phyloP scores from a whole-genome alignment of 2,329 filamentous ascomycete species.

The Tolypocladium ovalisporum region DNA sequence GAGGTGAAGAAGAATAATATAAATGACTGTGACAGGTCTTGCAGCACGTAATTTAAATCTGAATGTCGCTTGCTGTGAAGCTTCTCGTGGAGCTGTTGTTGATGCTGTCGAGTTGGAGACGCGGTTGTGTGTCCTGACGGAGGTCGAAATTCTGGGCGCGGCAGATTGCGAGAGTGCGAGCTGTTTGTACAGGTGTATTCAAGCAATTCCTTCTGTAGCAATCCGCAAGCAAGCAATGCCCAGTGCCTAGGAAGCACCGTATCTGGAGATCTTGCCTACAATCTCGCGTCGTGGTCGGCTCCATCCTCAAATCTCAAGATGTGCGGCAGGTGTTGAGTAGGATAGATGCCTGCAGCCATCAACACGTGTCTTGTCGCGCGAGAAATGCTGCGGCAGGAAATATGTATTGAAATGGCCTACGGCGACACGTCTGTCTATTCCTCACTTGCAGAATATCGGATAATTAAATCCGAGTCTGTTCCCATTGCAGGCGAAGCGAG shows the following conservation, averaged over 20 bases:
- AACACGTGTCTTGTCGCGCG: background rate
- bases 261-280: background rate
- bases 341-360: background rate
- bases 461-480: background rate
- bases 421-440: background rate
- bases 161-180: too few relatives aligned
- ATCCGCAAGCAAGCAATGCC: background rate
- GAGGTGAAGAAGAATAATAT: slow-evolving; percentile 40
- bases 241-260: background rate
- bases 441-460: too few relatives aligned
- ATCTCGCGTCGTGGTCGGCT: background rate
- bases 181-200: too few relatives aligned
- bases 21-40: too few relatives aligned
- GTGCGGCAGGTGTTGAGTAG: background rate
- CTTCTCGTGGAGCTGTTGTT: too few relatives aligned
- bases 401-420: background rate
- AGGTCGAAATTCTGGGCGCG: too few relatives aligned
- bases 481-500: background rate
- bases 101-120: too few relatives aligned
- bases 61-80: too few relatives aligned
- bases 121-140: too few relatives aligned
- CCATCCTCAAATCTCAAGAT: background rate
- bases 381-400: background rate
- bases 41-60: too few relatives aligned
- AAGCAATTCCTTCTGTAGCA: too few relatives aligned